phyloP scores from a whole-genome alignment of 345 rosid genomes.

The Eucalyptus tenuipes region DNA sequence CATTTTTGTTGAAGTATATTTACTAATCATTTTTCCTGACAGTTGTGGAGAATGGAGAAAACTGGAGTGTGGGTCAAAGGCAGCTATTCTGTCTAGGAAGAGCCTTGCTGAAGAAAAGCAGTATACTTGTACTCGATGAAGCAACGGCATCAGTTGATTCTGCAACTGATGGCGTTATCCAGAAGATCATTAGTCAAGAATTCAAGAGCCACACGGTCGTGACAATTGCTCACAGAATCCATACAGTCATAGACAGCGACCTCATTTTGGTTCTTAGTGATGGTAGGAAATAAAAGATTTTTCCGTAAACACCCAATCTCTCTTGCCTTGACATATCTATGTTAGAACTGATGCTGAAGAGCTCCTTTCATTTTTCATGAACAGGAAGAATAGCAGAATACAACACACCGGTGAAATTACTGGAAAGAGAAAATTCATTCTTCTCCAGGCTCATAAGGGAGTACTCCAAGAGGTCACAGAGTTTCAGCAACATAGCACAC shows the following conservation, averaged over 20 bases:
- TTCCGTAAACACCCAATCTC: neutral
- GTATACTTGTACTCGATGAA: constrained; percentile 80
- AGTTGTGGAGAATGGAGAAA: constrained; percentile 93
- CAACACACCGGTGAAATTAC: constrained; percentile 57
- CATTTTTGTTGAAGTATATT: neutral
- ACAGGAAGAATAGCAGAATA: constrained; percentile 88
- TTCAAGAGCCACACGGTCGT: constrained; percentile 75
- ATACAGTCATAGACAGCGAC: constrained; percentile 82
- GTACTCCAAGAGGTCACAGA: constrained; percentile 66
- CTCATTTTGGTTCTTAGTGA: constrained; percentile 89
- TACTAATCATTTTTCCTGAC: neutral
- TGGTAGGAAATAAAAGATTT: constrained; percentile 32
- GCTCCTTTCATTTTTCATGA: neutral
- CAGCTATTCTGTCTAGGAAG: constrained; percentile 85
- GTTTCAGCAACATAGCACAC: constrained; percentile 22
- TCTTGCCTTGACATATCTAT: neutral
- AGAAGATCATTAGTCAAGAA: constrained; percentile 64
- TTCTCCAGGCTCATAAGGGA: constrained; percentile 83
- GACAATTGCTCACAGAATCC: constrained; percentile 95
- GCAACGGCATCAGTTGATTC: constrained; percentile 95
- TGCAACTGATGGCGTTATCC: constrained; percentile 80
- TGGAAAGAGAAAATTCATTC: constrained; percentile 65
- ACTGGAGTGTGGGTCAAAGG: constrained; percentile 89
- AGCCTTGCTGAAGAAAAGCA: constrained; percentile 72
- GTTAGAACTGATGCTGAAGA: neutral